phyloP scores from a whole-genome alignment of 148 eudicot species.

The Vaccinium corymbosum region DNA sequence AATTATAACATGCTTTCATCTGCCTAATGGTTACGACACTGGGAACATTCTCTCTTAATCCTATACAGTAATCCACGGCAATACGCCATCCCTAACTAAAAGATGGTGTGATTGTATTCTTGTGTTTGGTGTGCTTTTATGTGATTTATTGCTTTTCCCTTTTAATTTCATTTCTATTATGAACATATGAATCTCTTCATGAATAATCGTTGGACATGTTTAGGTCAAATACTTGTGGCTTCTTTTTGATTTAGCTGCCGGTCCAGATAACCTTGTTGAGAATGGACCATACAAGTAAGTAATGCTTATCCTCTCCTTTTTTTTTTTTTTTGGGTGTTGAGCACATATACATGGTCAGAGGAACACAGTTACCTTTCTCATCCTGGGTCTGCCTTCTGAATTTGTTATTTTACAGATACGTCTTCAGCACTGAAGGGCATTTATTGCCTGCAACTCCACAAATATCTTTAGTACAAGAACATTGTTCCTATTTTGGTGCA shows the following conservation, averaged over 20 bases:
- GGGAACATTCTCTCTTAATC: neutral
- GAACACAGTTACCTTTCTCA: neutral
- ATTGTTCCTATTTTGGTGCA: conserved; percentile 83
- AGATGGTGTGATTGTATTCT: neutral
- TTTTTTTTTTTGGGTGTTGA: neutral
- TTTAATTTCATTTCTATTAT: neutral
- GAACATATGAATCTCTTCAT: too few relatives aligned
- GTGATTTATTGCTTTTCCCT: neutral
- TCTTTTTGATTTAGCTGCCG: conserved; percentile 96
- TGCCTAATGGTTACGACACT: neutral
- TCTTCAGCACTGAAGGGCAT: conserved; percentile 98
- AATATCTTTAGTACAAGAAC: conserved; percentile 71
- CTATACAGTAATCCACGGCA: neutral
- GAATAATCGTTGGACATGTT: conserved; percentile 13
- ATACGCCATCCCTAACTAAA: neutral
- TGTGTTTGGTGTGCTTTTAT: neutral
- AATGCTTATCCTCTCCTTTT: conserved; percentile 7
- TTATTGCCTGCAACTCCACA: conserved; percentile 87
- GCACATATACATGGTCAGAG: neutral
- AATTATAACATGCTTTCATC: neutral
- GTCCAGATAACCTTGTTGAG: conserved; percentile 94
- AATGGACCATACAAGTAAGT: conserved; percentile 95
- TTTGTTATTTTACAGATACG: conserved; percentile 46
- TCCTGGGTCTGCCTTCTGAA: neutral
- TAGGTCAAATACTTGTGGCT: conserved; percentile 98